A percentile compares a stretch with the other conserved stretches of the same genome.
These are phyloP conservation scores for Ochetophila trinervis DNA, from an alignment of 306 rosid species.

Conservation along the genomic window DNA sequence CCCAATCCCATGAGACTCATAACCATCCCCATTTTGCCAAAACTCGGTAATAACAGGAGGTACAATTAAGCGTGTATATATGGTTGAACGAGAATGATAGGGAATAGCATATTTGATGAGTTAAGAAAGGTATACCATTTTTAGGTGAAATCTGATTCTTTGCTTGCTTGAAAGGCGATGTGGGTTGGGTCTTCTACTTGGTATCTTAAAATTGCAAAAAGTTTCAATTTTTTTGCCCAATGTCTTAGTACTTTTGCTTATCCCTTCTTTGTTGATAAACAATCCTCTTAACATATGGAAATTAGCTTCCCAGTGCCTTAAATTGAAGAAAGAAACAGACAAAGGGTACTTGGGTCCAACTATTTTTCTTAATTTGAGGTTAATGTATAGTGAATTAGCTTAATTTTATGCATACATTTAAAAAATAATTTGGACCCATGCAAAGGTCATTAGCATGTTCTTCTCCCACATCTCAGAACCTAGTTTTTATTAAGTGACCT, in stretches of 20 bases:
- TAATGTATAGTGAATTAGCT: neutral
- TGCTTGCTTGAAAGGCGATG: slow-evolving; percentile 20
- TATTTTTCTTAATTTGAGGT: neutral
- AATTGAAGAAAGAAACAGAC: neutral
- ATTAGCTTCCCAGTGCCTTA: too few relatives aligned
- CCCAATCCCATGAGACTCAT: slow-evolving; percentile 51
- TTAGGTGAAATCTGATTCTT: slow-evolving; percentile 31
- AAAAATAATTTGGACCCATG: neutral
- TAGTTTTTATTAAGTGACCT: slow-evolving; percentile 15
- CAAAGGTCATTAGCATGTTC: neutral
- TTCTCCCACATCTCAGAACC: neutral
- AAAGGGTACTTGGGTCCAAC: neutral
- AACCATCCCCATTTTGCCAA: slow-evolving; percentile 43
- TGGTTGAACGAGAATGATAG: slow-evolving; percentile 1
- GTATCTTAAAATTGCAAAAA: neutral
- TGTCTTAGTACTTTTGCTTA: neutral
- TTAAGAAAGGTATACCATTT: slow-evolving; percentile 46
- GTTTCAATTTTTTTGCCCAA: neutral
- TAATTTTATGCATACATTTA: neutral
- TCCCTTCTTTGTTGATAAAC: neutral
- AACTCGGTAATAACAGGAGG: neutral
- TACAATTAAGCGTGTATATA: slow-evolving; percentile 5
- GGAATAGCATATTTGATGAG: slow-evolving; percentile 20
- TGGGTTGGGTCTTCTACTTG: neutral
- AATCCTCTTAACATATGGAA: neutral